Evolutionary conservation across 2,329 filamentous ascomycete species (phyloP).

Genomic region (Aspergillus novoparasiticus): DNA sequence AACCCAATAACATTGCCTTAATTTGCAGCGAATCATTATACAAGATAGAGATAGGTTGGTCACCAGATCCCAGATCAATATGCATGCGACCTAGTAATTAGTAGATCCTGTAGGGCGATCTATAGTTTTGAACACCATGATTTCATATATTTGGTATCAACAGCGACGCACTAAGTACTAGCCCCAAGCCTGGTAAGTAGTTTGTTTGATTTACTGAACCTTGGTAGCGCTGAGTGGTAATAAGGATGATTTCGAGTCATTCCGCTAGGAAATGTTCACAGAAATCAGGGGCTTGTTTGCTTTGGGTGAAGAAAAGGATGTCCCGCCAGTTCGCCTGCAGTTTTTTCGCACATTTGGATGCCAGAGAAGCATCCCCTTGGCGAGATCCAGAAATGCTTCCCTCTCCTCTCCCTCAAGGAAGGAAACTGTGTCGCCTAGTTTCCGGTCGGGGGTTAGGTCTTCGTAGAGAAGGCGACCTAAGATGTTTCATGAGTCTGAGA

Average conservation of each 20-base stretch:
- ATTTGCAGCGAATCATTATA: neutral
- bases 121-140: no score
- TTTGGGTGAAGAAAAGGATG: conserved; percentile 36
- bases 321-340: conserved; percentile 29
- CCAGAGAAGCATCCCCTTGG: conserved; percentile 36
- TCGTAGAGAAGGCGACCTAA: conserved; percentile 37
- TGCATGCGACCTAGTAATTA: neutral
- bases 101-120: neutral
- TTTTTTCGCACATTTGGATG: conserved; percentile 31
- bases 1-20: neutral
- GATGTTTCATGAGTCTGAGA: conserved; percentile 25
- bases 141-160: no score
- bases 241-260: neutral
- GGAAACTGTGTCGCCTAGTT: conserved; percentile 29
- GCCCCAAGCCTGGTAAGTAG: no score
- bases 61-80: neutral
- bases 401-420: conserved; percentile 33
- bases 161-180: no score
- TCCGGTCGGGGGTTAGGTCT: conserved; percentile 36
- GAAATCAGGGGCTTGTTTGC: conserved; percentile 25
- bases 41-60: no score
- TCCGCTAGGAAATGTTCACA: neutral
- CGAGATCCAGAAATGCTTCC: conserved; percentile 34
- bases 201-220: no score
- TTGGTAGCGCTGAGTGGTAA: no score